Percentiles rank a stretch among this genome's conserved stretches.
These are phyloP conservation scores for Fraxinus xanthoxyloides DNA, from an alignment of 305 asterid species.

Conservation along the genomic window DNA sequence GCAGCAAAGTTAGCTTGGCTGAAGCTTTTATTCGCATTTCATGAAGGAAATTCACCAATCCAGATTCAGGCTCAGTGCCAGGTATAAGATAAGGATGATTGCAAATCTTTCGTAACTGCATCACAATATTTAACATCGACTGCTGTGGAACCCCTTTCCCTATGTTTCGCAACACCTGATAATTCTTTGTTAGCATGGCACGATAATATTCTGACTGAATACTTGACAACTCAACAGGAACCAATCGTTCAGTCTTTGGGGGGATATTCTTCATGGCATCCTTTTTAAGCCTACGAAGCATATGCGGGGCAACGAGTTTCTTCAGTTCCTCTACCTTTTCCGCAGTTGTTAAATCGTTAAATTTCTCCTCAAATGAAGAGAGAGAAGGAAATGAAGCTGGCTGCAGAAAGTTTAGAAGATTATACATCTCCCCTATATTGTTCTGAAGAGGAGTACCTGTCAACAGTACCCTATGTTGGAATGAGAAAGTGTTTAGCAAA, in stretches of 20 bases:
- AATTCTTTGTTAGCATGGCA: slow-evolving; percentile 98
- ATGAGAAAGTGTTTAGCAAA: slow-evolving; percentile 80
- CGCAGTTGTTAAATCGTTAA: slow-evolving; percentile 84
- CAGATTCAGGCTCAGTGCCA: slow-evolving; percentile 98
- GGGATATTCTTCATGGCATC: slow-evolving; percentile 99
- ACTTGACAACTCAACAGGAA: slow-evolving; percentile 95
- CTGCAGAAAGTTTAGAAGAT: slow-evolving; percentile 87
- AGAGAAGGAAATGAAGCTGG: slow-evolving; percentile 90
- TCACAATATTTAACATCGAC: slow-evolving; percentile 95
- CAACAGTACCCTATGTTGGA: slow-evolving; percentile 88
- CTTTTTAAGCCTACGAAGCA: slow-evolving; percentile 94
- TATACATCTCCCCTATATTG: slow-evolving; percentile 98
- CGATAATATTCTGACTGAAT: slow-evolving; percentile 99
- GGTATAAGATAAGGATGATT: slow-evolving; percentile 98
- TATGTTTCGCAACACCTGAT: slow-evolving; percentile 86
- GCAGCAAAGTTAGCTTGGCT: slow-evolving; percentile 87
- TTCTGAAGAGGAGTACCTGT: slow-evolving; percentile 99
- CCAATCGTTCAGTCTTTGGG: slow-evolving; percentile 95
- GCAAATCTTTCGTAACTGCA: slow-evolving; percentile 97
- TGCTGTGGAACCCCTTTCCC: slow-evolving; percentile 94
- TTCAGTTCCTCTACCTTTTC: slow-evolving; percentile 97
- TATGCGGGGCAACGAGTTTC: slow-evolving; percentile 97
- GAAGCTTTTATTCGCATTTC: slow-evolving; percentile 99
- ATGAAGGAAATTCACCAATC: slow-evolving; percentile 85
- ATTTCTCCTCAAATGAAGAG: slow-evolving; percentile 84